Base-by-base conservation (phyloP, 75 land plant species). In the Pinus tabuliformis region DNA sequence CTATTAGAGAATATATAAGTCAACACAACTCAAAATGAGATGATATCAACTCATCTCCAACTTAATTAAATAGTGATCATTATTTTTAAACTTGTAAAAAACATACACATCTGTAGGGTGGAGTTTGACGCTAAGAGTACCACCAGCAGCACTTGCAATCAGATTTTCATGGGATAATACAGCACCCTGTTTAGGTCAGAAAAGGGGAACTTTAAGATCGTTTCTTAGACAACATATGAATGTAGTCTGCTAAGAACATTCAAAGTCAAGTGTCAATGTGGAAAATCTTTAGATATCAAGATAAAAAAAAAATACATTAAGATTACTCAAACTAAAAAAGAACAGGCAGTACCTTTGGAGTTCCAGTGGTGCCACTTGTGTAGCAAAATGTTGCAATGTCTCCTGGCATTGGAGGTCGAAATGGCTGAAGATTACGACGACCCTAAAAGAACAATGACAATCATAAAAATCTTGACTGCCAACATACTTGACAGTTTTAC, bases 281-380 rank as follows among this genome's bases (percentile, higher is more conserved):
- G 54, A 49, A 11, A 49, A 11, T 49, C 54, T 49, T 49, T 49
- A 49, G 54, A 49, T 49, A 49, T 49, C 54, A 49, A 74, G 56
- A 70, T 70, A 18, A 56, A 6, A 33, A 6, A 33, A 8, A 81
- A 22, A 17, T 9, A 58, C 36, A 52, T 20, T 62, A 37, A 79
- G 0, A 75, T 54, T 14, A 73, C 45, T 58, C 58, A 22, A 4
- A 73, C 12, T 7, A 63, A 64, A 59, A n/a, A 30, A 28, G 20
- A 62, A 79, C 37, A 33, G 60, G 15, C 39, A 45, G 57, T 81
- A 94, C 99, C 93, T 97, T 97, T 20, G 99, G 99, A 62, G 98
- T 95, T 64, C 99, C 99, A 72, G 99, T 97, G 26, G 99, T 97
- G 22, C 99, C 99, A 86, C 97, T 94, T 11, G 99, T 97, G 71